Percentiles rank a stretch among this genome's conserved stretches.
phyloP scores from a whole-genome alignment of 306 rosid genomes.

The Ziziphus jujuba region DNA sequence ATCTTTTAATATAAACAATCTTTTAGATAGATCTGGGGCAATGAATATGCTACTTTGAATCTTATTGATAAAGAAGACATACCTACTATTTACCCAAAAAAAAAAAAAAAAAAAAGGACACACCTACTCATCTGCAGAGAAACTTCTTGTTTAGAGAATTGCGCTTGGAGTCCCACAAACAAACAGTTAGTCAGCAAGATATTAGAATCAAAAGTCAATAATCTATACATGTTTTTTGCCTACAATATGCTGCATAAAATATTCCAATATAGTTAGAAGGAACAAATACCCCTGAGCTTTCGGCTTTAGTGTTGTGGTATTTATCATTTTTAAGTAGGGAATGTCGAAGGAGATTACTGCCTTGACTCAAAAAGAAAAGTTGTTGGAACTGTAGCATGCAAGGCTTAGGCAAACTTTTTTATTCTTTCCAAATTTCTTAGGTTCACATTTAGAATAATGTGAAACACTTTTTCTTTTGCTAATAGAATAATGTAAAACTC shows the following conservation, averaged over 20 bases:
- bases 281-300: constrained; percentile 44
- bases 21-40: no score
- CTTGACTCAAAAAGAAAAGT: constrained; percentile 26
- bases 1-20: no score
- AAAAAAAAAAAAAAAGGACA: no score
- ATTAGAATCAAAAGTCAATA: neutral
- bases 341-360: constrained; percentile 36
- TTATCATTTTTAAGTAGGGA: constrained; percentile 11
- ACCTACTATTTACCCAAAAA: no score
- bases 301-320: constrained; percentile 35
- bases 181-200: constrained; percentile 6
- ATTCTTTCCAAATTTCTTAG: neutral
- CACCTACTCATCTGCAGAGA: no score
- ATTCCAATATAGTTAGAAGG: constrained; percentile 30
- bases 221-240: constrained; percentile 3
- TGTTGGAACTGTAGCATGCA: constrained; percentile 17
- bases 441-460: constrained; percentile 1
- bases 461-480: neutral
- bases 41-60: no score
- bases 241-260: neutral
- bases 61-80: no score
- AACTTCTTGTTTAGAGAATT: no score
- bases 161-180: no score
- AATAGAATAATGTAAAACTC: neutral
- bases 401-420: constrained; percentile 13